Evolutionary conservation across 768 basidiomycete species (phyloP), one percentile per base, ranked within the genome.

Genomic region (Phylloporus scabripes): DNA sequence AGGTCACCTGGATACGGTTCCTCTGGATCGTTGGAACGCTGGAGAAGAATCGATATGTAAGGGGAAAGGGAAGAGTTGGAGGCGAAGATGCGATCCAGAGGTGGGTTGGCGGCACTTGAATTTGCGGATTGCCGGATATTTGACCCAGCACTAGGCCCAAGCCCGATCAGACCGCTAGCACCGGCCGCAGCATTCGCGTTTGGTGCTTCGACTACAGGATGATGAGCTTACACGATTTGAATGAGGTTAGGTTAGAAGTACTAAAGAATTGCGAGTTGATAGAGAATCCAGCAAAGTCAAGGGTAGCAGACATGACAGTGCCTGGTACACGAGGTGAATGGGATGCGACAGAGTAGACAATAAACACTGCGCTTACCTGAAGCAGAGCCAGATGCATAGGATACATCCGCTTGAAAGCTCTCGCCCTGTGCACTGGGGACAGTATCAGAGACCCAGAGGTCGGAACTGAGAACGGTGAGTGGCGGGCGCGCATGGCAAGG

Each of bases 11-110:
- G 76, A 42, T 75, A 78, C 9, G 61, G 67, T 34, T 78, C 71
- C 1, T 66, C 65, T 10, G 78, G 76, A 57, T 81, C 83, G 51
- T 76, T 66, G 10, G 74, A 69, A 20, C 87, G 79, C 24, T 80
- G 78, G 24, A 90, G 75, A 28, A 83, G 74, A 51, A 89, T 69
- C 0, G 83, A 77, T 47, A 89, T 71, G 53, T 68, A 78, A 60
- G 85, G 83, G 0, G 81, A 75, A 2, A 78, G 68, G n/a, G 77
- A 69, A 8, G 67, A 65, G 58, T 87, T 74, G 54, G 81, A 76
- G 7, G 66, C 60, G 62, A 90, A 88, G 52, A 86, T 80, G 38
- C 80, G 74, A 66, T 85, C 81, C 8, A 86, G 70, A 31, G 81
- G 72, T 0, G 81, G 68, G 51, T 78, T 75, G 4, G 79, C 83